Conservation (phyloP, 2,329 filamentous ascomycete genomes). For the Madurella mycetomatis region DNA sequence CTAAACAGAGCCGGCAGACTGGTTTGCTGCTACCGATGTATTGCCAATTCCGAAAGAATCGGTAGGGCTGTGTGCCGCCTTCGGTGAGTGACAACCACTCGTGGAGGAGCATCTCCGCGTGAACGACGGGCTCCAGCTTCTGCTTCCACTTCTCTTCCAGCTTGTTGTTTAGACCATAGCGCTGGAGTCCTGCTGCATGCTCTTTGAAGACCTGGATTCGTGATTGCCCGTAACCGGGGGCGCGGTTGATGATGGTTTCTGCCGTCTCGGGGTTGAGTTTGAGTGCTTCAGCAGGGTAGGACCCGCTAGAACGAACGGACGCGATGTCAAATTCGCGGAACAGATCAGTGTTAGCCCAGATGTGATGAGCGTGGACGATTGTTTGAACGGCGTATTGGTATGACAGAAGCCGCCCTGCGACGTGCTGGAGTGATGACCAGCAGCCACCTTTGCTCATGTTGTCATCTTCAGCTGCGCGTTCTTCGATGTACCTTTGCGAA, state of each 20-base stretch:
- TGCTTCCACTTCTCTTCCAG: slow-evolving; percentile 14
- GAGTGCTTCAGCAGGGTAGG: background rate
- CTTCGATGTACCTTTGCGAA: slow-evolving; percentile 2
- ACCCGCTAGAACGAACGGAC: slow-evolving; percentile 5
- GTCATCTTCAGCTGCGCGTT: slow-evolving; percentile 1
- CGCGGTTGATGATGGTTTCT: slow-evolving; percentile 5
- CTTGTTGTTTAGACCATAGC: slow-evolving; percentile 15
- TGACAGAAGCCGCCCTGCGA: slow-evolving; percentile 5
- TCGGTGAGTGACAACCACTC: slow-evolving; percentile 23
- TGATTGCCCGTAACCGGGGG: no score
- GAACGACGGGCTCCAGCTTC: slow-evolving; percentile 28
- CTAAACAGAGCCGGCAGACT: slow-evolving; percentile 34
- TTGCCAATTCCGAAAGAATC: slow-evolving; percentile 30
- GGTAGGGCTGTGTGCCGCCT: background rate
- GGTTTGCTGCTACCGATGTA: slow-evolving; percentile 40
- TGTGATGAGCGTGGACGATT: slow-evolving; percentile 8
- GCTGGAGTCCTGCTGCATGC: slow-evolving; percentile 19
- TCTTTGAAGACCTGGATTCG: slow-evolving; percentile 2
- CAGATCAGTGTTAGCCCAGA: slow-evolving; percentile 1
- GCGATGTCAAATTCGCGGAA: slow-evolving; percentile 9
- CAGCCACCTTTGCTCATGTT: slow-evolving; percentile 2
- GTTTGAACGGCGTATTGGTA: slow-evolving; percentile 9
- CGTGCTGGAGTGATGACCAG: slow-evolving; percentile 8
- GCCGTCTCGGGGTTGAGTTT: slow-evolving; percentile 4
- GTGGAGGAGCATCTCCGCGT: slow-evolving; percentile 33